Base-by-base conservation (phyloP, 1,284 basidiomycete genomes). In the Microbotryum saponariae region DNA sequence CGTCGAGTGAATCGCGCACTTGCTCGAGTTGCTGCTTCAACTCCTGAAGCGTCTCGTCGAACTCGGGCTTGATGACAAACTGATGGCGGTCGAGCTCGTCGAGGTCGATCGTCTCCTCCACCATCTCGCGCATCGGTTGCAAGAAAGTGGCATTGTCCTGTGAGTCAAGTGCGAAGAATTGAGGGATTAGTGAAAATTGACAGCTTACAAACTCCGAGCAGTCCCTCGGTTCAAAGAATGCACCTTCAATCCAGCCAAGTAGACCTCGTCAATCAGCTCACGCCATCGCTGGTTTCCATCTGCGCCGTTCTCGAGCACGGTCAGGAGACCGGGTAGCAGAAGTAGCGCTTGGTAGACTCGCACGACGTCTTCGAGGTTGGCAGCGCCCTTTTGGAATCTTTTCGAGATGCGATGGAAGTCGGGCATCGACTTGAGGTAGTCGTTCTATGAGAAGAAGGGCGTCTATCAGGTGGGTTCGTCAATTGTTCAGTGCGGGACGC, bases 341-440 rank as follows among this genome's bases (percentile, higher is more conserved):
- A 83, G 71, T 2, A 91, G 83, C 1, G 91, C 90, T 74, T 99
- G 94, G 75, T 97, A 98, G 0, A 96, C 87, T 12, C 93, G 85
- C 8, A 98, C 91, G 6, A 98, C 91, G 69, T 99, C 94, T 73
- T 98, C 93, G 8, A 99, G 81, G 0, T 84, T 85, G 0, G 93
- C 92, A 2, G 84, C 81, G 0, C 83, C 82, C 67, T 88, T 88
- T 74, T 91, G 88, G 77, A 99, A 94, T 29, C 89, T 83, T 75
- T 97, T 98, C 72, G 87, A 88, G 51, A 97, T 83, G 8, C 96
- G 85, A 69, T 89, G 89, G 75, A 98, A 84, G 74, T 98, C 96
- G 0, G 96, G 96, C 86, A 99, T 92, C 33, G 83, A 75, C 71
- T 88, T 89, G 69, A 99, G 79, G 71, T 85, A 88, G 47, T 92